Conservation (phyloP, 179 eudicot species). For the Silene noctiflora region DNA sequence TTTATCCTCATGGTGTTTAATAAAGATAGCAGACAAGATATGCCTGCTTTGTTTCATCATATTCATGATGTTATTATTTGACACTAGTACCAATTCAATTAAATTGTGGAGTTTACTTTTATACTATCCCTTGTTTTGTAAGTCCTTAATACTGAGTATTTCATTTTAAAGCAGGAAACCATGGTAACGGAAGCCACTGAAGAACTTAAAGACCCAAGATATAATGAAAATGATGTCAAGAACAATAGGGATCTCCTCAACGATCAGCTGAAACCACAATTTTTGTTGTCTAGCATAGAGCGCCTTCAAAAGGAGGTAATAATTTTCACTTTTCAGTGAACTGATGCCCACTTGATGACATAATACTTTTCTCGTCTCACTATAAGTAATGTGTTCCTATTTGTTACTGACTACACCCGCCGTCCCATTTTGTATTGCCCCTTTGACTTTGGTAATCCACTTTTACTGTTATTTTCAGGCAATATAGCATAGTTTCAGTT, state of each 20-base stretch:
- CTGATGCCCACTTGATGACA: neutral
- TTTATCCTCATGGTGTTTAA: neutral
- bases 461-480: too few relatives aligned
- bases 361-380: too few relatives aligned
- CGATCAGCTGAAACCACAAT: conserved; percentile 42
- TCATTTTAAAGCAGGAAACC: conserved; percentile 40
- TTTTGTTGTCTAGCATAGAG: conserved; percentile 70
- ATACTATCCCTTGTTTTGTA: neutral
- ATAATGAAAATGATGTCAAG: conserved; percentile 23
- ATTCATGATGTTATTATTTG: neutral
- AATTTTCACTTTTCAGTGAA: neutral
- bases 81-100: neutral
- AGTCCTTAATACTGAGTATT: neutral
- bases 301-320: conserved; percentile 70
- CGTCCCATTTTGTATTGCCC: too few relatives aligned
- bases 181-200: conserved; percentile 30
- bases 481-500: too few relatives aligned
- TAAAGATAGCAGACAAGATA: neutral
- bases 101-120: neutral
- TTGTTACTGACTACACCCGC: too few relatives aligned
- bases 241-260: conserved; percentile 31
- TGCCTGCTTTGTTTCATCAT: neutral
- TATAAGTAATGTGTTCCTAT: too few relatives aligned
- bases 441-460: too few relatives aligned
- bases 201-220: conserved; percentile 27